These are phyloP conservation scores for Thermothielavioides terrestris DNA, from an alignment of 495 filamentous ascomycete species.

Conservation along the genomic window DNA sequence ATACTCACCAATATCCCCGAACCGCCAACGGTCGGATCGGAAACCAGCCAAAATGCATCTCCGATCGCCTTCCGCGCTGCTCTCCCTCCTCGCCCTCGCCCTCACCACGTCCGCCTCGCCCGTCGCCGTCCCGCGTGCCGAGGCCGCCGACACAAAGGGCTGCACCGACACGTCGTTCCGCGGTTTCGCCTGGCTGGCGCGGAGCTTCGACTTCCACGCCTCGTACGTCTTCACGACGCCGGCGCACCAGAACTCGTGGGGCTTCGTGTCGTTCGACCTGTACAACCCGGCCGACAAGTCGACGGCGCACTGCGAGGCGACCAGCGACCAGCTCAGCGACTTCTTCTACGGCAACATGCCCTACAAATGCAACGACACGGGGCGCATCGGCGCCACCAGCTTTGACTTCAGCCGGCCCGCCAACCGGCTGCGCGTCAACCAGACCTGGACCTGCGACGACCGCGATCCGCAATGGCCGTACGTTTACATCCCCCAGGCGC, in stretches of 20 bases:
- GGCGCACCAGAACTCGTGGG: constrained; percentile 37
- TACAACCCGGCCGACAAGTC: constrained; percentile 29
- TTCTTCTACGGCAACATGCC: constrained; percentile 38
- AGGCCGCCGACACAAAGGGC: neutral
- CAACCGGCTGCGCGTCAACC: constrained; percentile 29
- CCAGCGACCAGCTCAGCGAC: constrained; percentile 32
- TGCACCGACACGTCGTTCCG: constrained; percentile 27
- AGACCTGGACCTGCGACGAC: constrained; percentile 36
- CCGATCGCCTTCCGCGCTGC: neutral
- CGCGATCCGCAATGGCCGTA: constrained; percentile 31
- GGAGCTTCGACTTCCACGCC: constrained; percentile 32
- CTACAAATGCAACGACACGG: constrained; percentile 28
- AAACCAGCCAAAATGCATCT: constrained; percentile 4
- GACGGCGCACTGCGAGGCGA: constrained; percentile 27
- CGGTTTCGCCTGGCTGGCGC: constrained; percentile 28
- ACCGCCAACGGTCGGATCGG: no score
- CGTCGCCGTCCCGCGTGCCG: neutral
- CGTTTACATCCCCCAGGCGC: no score
- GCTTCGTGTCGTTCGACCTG: constrained; percentile 36
- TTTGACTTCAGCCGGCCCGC: constrained; percentile 30
- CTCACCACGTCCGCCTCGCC: constrained; percentile 6
- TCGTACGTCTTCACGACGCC: constrained; percentile 36
- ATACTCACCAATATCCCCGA: neutral
- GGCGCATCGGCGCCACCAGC: constrained; percentile 10
- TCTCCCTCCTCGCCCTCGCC: constrained; percentile 4